Evolutionary conservation across 2,329 filamentous ascomycete species (phyloP), one percentile per base, ranked within the genome.

Genomic region (Tolypocladium inflatum): DNA sequence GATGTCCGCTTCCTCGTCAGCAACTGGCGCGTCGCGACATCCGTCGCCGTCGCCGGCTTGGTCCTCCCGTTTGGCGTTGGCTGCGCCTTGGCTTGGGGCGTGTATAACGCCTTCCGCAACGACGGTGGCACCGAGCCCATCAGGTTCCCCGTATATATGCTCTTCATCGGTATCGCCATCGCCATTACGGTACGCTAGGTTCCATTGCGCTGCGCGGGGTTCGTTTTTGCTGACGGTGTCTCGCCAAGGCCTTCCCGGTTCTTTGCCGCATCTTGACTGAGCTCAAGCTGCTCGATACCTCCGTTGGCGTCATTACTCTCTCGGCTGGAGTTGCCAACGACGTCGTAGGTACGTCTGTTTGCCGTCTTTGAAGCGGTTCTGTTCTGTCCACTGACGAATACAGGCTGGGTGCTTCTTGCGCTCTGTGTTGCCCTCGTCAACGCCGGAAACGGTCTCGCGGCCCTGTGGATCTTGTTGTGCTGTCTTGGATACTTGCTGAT

Each of bases 341-440:
- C 68, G 91, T 77, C 9, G 69, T 73, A n/a, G 70, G 70, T 69
- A 56, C 60, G 68, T 50, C 4, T 19, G 15, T 15, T 35, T 21
- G 9, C 30, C 48, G 13, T 35, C 17, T 13, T 2, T 4, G n/a
- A 9, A 19, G 9, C 15, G 3, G 2, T 1, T 35, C 19, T 5
- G 2, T 1, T 35, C 19, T 5, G 10, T 3, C 19, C 48, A 21
- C 48, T 51, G 19, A 51, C 11, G 48, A 33, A 4, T 35, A 10
- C 39, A 70, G 73, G 74, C 58, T 97, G 93, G 93, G 87, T 97
- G 63, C 78, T 97, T 19, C 85, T 97, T 30, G 93, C 93, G 0
- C 86, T 97, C 35, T 97, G 93, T 64, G 92, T 97, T 39, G 90
- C 93, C 0, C 80, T 97, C 33, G 92, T 96, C 66, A 97, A 97